phyloP scores from a whole-genome alignment of 192 early-diverging fungal genomes.

The Backusella liffmaniae region DNA sequence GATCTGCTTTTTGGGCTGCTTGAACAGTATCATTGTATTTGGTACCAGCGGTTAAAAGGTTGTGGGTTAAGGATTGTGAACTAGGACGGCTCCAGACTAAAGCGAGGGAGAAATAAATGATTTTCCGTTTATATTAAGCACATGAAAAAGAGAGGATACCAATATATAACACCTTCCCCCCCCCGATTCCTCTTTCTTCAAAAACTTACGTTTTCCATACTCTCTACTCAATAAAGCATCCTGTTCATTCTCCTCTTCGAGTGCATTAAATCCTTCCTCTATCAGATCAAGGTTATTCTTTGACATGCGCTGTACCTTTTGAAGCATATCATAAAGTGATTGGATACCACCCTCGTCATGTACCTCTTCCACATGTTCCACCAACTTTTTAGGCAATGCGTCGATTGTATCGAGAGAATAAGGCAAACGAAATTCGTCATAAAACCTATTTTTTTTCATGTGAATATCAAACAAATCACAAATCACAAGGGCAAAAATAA shows the following conservation, averaged over 20 bases:
- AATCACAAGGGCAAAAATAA: background rate
- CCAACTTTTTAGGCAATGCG: conserved; percentile 68
- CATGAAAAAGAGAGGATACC: background rate
- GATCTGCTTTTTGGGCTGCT: conserved; percentile 58
- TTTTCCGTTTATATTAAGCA: background rate
- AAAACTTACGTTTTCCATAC: conserved; percentile 41
- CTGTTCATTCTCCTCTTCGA: conserved; percentile 70
- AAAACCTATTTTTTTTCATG: conserved; percentile 14
- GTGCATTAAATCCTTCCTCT: conserved; percentile 61
- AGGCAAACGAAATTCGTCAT: conserved; percentile 28
- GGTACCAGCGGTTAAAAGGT: conserved; percentile 52
- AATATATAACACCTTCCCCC: background rate
- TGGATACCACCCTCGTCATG: conserved; percentile 69
- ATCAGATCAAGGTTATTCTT: conserved; percentile 52
- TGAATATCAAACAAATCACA: background rate
- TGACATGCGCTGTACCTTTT: conserved; percentile 58
- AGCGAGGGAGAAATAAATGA: background rate
- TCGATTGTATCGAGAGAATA: conserved; percentile 58
- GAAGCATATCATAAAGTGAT: conserved; percentile 61
- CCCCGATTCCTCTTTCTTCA: background rate
- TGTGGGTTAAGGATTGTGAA: conserved; percentile 52
- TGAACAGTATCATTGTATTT: conserved; percentile 54
- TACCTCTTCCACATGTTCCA: conserved; percentile 74
- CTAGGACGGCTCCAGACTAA: conserved; percentile 56
- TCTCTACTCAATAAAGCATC: conserved; percentile 63